phyloP scores from a whole-genome alignment of 2,329 filamentous ascomycete genomes.

The Monilinia vaccinii-corymbosi region DNA sequence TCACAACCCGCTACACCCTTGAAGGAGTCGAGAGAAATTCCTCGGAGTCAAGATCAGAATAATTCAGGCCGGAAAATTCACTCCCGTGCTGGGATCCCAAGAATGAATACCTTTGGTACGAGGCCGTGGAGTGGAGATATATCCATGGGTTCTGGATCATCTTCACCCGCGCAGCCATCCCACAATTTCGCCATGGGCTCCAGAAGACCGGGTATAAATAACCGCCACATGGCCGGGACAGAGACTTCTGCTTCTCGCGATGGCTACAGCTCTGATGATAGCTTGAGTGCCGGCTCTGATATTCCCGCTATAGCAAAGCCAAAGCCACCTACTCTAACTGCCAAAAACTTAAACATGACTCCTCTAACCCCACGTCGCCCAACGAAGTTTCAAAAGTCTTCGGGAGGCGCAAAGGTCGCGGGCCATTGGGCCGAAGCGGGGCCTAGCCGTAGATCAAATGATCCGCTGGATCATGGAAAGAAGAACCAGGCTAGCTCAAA shows the following conservation, averaged over 20 bases:
- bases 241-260: neutral
- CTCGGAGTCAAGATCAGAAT: neutral
- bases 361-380: neutral
- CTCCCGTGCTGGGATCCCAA: neutral
- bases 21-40: neutral
- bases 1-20: neutral
- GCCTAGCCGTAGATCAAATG: neutral
- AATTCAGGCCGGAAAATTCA: neutral
- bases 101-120: neutral
- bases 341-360: neutral
- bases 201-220: too few relatives aligned
- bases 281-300: neutral
- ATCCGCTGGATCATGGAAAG: neutral
- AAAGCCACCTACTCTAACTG: neutral
- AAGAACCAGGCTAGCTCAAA: neutral
- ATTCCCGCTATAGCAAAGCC: neutral
- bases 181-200: neutral
- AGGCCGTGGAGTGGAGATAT: neutral
- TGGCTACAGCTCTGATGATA: neutral
- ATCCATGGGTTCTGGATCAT: neutral
- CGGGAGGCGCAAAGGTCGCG: neutral
- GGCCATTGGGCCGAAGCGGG: neutral
- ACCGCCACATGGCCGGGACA: too few relatives aligned
- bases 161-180: neutral
- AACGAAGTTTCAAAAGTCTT: neutral